These are phyloP conservation scores for Raffaelea ambrosiae DNA, from an alignment of 2,329 filamentous ascomycete genomes.

Conservation along the genomic window DNA sequence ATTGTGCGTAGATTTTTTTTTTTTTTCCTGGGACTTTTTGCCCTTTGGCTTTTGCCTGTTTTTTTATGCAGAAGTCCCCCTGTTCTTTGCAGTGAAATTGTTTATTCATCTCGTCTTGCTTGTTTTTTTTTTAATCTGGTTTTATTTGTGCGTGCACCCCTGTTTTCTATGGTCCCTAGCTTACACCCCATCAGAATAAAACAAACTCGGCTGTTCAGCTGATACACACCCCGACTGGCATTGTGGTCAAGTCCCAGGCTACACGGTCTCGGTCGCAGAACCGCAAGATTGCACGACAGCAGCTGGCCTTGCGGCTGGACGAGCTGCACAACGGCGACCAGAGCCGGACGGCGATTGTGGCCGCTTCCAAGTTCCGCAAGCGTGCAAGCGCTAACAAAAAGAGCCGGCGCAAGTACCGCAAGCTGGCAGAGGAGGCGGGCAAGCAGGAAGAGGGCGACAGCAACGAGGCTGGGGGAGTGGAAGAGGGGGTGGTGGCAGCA, in stretches of 20 bases:
- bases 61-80: no score
- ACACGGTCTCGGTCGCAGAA: conserved; percentile 85
- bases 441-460: conserved; percentile 7
- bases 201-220: conserved; percentile 92
- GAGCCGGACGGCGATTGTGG: conserved; percentile 58
- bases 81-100: conserved; percentile 1
- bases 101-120: not conserved
- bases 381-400: conserved; percentile 76
- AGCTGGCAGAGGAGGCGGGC: conserved; percentile 27
- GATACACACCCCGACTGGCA: conserved; percentile 79
- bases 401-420: conserved; percentile 67
- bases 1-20: conserved; percentile 52
- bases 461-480: conserved; percentile 1
- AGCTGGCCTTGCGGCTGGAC: conserved; percentile 70
- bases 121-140: not conserved
- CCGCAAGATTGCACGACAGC: conserved; percentile 69
- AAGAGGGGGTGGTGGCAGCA: conserved; percentile 7
- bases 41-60: no score
- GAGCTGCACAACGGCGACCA: conserved; percentile 61
- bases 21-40: not conserved
- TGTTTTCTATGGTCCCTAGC: conserved; percentile 1
- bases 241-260: conserved; percentile 89
- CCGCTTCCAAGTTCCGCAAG: conserved; percentile 54
- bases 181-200: conserved; percentile 60
- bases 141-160: no score